phyloP scores from a whole-genome alignment of 306 rosid genomes.

The Dalbergia cultrata region DNA sequence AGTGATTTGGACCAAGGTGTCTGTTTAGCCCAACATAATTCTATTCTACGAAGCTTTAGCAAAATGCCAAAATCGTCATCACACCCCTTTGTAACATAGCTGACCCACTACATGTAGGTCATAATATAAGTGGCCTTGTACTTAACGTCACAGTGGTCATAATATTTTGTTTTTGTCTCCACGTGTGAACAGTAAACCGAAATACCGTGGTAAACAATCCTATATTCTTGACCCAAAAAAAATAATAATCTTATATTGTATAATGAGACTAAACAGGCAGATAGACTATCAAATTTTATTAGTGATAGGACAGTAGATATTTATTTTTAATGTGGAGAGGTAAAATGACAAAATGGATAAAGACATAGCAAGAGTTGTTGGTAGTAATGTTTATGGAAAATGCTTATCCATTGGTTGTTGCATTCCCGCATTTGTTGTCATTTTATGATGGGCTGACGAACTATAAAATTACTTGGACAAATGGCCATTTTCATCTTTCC shows the following conservation, averaged over 20 bases:
- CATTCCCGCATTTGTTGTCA: background rate
- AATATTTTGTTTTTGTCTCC: background rate
- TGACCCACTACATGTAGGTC: too few species aligned
- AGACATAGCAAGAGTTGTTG: slow-evolving; percentile 28
- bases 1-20: too few species aligned
- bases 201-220: background rate
- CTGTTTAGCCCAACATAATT: too few species aligned
- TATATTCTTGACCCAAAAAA: background rate
- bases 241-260: background rate
- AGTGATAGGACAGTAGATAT: background rate
- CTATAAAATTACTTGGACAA: slow-evolving; percentile 1
- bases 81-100: too few species aligned
- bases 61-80: too few species aligned
- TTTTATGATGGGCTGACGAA: background rate
- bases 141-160: too few species aligned
- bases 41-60: too few species aligned
- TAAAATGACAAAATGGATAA: slow-evolving; percentile 22
- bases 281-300: background rate
- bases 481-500: background rate
- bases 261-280: background rate
- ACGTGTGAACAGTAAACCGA: background rate
- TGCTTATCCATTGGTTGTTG: slow-evolving; percentile 19
- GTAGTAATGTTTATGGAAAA: slow-evolving; percentile 1
- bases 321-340: background rate
- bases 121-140: background rate